Evolutionary conservation across 2,329 filamentous ascomycete species (phyloP), one percentile per base, ranked within the genome.

Genomic region (Pezicula radicicola): DNA sequence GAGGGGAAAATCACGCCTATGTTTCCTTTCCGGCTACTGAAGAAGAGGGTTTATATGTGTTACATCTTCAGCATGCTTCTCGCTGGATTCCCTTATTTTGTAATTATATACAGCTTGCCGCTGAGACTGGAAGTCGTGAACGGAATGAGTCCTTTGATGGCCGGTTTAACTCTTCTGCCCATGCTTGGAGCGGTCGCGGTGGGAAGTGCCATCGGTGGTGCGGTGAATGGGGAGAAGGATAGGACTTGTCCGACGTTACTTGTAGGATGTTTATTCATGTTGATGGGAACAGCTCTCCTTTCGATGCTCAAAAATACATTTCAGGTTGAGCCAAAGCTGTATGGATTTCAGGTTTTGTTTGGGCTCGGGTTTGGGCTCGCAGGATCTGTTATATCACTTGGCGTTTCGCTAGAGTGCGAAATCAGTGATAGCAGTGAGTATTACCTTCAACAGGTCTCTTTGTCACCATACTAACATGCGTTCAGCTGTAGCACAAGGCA

Each of bases 81-180:
- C 16, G 77, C 77, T 0, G 81, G 81, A 2, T 82, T 80, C 48
- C 71, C 77, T 0, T 84, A 83, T 54, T 76, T 85, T 19, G 70
- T 78, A 4, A 71, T 83, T n/a, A 75, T 80, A 12, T 76, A 84
- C 51, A 74, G 77, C 30, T 73, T 86, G 4, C 82, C 83, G 1
- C 79, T 85, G 56, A 70, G 80, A 6, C 81, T 84, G 46, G 81
- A 85, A 54, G 77, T 85, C 36, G 75, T 84, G 48, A 78, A 83
- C 55, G 70, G 69, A 6, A 73, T 83, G 46, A 73, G 67, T 30
- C 72, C 78, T 0, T 70, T 84, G 21, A 72, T 74, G 60, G 79
- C 81, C 0, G 81, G 82, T 4, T 63, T 84, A 4, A 77, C 82
- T 42, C 71, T 85, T 6, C 68, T 85, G 13, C 82, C 83, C 0